Evolutionary conservation across 1,139 yeast genomes (phyloP), one percentile per base, ranked within the genome.

Genomic region (Hemisphaericaspora xylofermentans): DNA sequence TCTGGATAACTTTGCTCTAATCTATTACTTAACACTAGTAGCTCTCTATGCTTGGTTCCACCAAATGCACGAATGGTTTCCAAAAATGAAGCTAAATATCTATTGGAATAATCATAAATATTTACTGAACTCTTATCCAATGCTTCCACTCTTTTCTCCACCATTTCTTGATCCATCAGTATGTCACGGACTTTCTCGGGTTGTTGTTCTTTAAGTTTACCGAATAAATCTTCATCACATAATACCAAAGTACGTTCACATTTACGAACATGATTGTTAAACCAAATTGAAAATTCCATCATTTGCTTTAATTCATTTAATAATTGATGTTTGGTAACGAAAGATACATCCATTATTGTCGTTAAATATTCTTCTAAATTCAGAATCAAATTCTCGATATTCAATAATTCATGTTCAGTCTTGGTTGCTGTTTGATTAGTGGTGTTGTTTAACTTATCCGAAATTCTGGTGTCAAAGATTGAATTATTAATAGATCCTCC

Each of bases 261-360:
- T 33, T 82, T 71, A 47, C 67, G 60, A 41, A 82, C 58, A 49
- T 78, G 81, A 45, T 74, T 71, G 47, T 82, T 79, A 56, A 71
- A 85, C 56, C 74, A 74, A 15, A 80, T 61, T 13, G 80, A 65
- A 29, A 76, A 63, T 28, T 74, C 71, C 39, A 78, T 61, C 42
- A 80, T 53, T 35, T 61, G 63, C 47, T 73, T 70, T 16, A 77
- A 66, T 9, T 77, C 66, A 38, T 71, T 66, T 37, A 85, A 66
- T 38, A 85, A 63, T 36, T 71, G 74, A 19, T 78, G 74, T 43
- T 81, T 79, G 1, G 93, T 83, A 39, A 88, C 66, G 56, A 86
- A 71, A 19, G 89, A 78, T 48, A 84, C 88, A 48, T 81, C 76
- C 52, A 88, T 61, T 22, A 85, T 71, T 1, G 84, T 77, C 54